Evolutionary conservation across 345 rosid species (phyloP).

Genomic region (Eucalyptus tenuipes): DNA sequence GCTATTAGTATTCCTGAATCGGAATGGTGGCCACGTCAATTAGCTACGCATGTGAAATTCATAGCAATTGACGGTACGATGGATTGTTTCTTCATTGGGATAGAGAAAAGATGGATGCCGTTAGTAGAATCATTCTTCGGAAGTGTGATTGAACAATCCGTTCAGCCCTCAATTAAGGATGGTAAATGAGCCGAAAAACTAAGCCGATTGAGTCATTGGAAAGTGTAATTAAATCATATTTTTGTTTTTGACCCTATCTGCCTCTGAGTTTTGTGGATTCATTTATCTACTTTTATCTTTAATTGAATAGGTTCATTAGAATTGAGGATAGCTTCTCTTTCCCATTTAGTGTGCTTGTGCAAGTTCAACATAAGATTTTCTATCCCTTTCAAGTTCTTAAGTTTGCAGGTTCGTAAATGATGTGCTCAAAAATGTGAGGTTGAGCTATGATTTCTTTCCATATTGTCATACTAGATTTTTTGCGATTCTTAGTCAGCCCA

Average conservation of each 20-base stretch:
- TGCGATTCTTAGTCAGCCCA: not conserved
- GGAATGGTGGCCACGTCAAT: not conserved
- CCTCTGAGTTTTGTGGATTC: not conserved
- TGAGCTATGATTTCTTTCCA: not conserved
- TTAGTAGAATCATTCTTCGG: not conserved
- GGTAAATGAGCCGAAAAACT: not conserved
- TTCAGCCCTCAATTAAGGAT: not conserved
- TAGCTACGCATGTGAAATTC: not conserved
- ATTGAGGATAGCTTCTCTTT: not conserved
- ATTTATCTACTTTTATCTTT: not conserved
- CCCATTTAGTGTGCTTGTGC: not conserved
- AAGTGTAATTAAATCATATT: not conserved
- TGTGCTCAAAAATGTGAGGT: not conserved
- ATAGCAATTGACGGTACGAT: not conserved
- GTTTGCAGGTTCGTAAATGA: not conserved
- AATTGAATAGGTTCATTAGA: not conserved
- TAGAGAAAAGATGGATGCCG: not conserved
- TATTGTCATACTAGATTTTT: not conserved
- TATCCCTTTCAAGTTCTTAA: not conserved
- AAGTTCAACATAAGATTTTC: not conserved
- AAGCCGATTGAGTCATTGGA: not conserved
- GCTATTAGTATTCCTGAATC: not conserved
- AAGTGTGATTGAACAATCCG: not conserved
- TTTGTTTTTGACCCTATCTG: not conserved
- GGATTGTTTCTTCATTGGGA: not conserved